Base-by-base conservation (phyloP, 352 stramenopile species). In the Pythium pectinolyticum region DNA sequence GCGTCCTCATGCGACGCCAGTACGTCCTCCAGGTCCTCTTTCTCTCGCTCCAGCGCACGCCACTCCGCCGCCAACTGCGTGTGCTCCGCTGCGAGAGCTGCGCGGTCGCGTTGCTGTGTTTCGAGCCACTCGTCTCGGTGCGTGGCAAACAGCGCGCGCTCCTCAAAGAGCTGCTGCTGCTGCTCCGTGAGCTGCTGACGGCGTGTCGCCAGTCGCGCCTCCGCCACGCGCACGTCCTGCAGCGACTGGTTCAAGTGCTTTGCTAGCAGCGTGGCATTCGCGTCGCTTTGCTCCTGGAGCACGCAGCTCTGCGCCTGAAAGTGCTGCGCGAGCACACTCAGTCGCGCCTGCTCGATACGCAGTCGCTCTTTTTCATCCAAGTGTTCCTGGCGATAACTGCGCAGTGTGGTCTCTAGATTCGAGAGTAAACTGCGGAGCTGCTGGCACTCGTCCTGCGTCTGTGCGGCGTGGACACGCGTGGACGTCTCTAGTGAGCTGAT, bases 361-460 rank as follows among this genome's bases (percentile, higher is more conserved):
- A 94, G 46, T 3, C 85, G 78, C 67, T 94, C 83, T 45, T 89
- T 87, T 47, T 94, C 82, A 24, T 92, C 84, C 12, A 88, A 51
- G 27, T 86, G 70, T 52, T 86, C 81, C 46, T 89, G 80, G 7
- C 81, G 76, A 24, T 64, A 69, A 31, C 76, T 65, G 0, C 83
- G 77, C 31, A 88, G 67, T 7, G 74, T 82, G 15, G 68, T 58
- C 65, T 92, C 85, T 1, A 94, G 63, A 2, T 63, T 74, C 6
- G 61, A 57, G 5, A 92, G 57, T 5, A 94, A 46, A 40, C 73
- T 75, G 25, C 69, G 51, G 6, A 94, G 72, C 1, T 81, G 78
- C 12, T 74, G 48, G 49, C 85, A 89, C 31, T 91, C 85, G 28
- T 89, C 68, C 56, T 92, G 78, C 8, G 74, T 74, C 30, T 80